Evolutionary conservation across 345 rosid genomes (phyloP), one percentile per base, ranked within the genome.

Genomic region (Punica granatum): DNA sequence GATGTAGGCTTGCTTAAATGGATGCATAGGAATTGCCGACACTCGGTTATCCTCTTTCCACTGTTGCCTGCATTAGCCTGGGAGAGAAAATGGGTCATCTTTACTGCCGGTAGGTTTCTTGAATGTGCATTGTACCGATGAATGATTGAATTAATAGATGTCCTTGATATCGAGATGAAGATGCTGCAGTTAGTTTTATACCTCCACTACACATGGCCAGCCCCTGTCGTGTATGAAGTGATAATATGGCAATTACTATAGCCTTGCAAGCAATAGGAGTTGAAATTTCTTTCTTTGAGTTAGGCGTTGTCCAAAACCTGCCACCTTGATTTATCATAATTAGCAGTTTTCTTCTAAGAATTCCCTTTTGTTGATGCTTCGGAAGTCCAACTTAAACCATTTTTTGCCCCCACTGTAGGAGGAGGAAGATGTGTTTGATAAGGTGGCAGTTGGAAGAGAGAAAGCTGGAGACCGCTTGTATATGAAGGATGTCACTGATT

Each of bases 361-460:
- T 6, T 46, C 19, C 21, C 23, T 48, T 68, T 34, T 67, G 8
- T 43, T 23, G n/a, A 23, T 28, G 33, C n/a, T 32, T 31, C 23
- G n/a, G 19, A 15, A 13, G 8, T 43, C 46, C n/a, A 65, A 15
- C 61, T 41, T n/a, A n/a, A n/a, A n/a, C n/a, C n/a, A n/a, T n/a
- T n/a, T n/a, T n/a, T n/a, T n/a, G n/a, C n/a, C n/a, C n/a, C n/a
- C n/a, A n/a, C 0, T 42, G 74, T 77, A 93, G 97, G 97, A 83
- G 49, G 98, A 93, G 76, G 98, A 93, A 75, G 97, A 93, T 76
- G 80, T 77, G 71, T 91, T 36, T 77, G 97, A 93, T 72, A 84
- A 82, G 80, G 82, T 89, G 41, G 97, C 97, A 44, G 73, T 77
- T 32, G 96, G 96, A 25, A 69, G 75, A 78, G 94, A 76, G 43